Evolutionary conservation across 495 filamentous ascomycete genomes (phyloP).

Genomic region (Hypoxylon subgilvum): DNA sequence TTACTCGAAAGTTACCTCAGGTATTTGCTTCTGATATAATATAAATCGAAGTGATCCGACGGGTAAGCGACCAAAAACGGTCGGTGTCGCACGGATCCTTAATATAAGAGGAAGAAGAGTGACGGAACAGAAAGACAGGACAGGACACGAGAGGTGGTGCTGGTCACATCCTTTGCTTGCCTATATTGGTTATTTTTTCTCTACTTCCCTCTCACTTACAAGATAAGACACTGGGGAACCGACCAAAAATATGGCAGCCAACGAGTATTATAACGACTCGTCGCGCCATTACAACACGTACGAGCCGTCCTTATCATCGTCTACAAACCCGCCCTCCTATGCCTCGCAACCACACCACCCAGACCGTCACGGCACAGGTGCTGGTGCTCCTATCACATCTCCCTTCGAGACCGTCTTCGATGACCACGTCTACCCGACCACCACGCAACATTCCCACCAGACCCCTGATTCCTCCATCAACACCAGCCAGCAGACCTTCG

Average conservation of each 20-base stretch:
- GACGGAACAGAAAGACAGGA: no score
- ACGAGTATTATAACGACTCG: constrained; percentile 75
- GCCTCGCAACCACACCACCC: constrained; percentile 47
- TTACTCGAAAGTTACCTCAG: no score
- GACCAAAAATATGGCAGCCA: constrained; percentile 70
- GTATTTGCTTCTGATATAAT: neutral
- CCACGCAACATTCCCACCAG: constrained; percentile 46
- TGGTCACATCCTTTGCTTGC: no score
- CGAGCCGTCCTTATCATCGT: constrained; percentile 35
- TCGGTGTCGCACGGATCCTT: no score
- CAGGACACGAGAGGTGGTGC: no score
- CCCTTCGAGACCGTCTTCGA: constrained; percentile 66
- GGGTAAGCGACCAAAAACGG: no score
- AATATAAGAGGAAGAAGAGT: no score
- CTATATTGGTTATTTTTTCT: no score
- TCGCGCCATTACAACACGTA: constrained; percentile 46
- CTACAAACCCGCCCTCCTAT: constrained; percentile 38
- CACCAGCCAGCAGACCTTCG: constrained; percentile 50
- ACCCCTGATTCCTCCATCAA: constrained; percentile 31
- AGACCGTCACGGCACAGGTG: no score
- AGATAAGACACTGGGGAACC: neutral
- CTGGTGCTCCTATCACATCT: constrained; percentile 44
- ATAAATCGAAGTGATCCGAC: no score
- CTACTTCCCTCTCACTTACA: neutral
- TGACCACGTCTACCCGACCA: constrained; percentile 65